Percentiles rank a stretch among this genome's conserved stretches.
Evolutionary conservation across 306 rosid species (phyloP).

Genomic region (Mimosa bimucronata): DNA sequence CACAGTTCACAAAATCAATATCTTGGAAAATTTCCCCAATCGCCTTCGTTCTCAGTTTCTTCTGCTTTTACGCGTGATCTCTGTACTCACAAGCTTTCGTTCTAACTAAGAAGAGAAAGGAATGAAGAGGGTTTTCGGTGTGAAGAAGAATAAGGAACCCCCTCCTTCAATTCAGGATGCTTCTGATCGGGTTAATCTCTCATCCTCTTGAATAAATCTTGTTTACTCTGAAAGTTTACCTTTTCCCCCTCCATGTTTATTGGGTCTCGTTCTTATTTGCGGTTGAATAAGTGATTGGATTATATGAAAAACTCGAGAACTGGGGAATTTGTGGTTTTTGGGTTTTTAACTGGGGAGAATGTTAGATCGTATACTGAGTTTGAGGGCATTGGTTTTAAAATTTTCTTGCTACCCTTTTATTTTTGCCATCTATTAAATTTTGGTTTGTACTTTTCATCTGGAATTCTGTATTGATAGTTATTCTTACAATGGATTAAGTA

Average conservation of each 20-base stretch:
- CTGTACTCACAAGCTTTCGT: neutral
- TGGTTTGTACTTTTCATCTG: neutral
- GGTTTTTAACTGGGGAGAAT: neutral
- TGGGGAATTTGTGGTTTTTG: neutral
- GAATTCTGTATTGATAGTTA: neutral
- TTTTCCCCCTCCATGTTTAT: neutral
- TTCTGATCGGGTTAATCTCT: constrained; percentile 62
- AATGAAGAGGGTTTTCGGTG: constrained; percentile 91
- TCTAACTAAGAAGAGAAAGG: constrained; percentile 16
- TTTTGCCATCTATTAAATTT: constrained; percentile 28
- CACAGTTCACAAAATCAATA: neutral
- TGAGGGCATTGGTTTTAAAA: neutral
- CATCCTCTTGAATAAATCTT: neutral
- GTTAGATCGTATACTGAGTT: neutral
- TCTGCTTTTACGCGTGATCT: neutral
- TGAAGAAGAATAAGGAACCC: constrained; percentile 84
- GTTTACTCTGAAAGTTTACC: neutral
- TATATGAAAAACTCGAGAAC: neutral
- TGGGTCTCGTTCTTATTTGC: neutral
- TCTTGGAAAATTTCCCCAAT: neutral
- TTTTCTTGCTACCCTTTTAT: neutral
- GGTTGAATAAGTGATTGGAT: neutral
- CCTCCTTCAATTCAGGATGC: constrained; percentile 90
- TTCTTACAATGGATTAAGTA: neutral
- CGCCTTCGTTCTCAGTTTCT: neutral